Percentiles rank a stretch among this genome's conserved stretches.
phyloP scores from a whole-genome alignment of 2,329 filamentous ascomycete species.

The Arthrobotrys sinensis region DNA sequence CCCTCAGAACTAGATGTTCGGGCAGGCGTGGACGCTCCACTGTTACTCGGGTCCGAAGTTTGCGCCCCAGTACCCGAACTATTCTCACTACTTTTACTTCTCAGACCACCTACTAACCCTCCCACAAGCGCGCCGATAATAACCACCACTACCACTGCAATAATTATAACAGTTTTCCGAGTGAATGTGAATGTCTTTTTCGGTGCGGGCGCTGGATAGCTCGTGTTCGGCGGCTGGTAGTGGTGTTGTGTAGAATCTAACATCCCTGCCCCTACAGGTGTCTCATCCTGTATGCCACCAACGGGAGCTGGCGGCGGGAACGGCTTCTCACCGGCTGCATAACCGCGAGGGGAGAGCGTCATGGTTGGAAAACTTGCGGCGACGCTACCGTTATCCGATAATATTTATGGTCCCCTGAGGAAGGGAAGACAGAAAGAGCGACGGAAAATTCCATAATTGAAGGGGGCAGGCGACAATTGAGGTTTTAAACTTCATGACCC shows the following conservation, averaged over 20 bases:
- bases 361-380: neutral
- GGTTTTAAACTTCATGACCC: conserved; percentile 26
- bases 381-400: neutral
- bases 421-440: neutral
- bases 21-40: conserved; percentile 6
- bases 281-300: conserved; percentile 47
- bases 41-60: conserved; percentile 3
- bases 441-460: neutral
- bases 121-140: conserved; percentile 37
- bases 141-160: conserved; percentile 23
- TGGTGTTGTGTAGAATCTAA: conserved; percentile 38
- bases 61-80: conserved; percentile 1
- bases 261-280: conserved; percentile 33
- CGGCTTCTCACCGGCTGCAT: conserved; percentile 27
- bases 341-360: conserved; percentile 32
- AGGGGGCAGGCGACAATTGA: neutral
- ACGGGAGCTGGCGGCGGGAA: conserved; percentile 17
- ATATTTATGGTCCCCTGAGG: neutral
- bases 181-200: conserved; percentile 37
- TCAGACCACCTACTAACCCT: conserved; percentile 34
- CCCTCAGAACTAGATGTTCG: conserved; percentile 20
- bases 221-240: conserved; percentile 15
- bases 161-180: conserved; percentile 41
- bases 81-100: conserved; percentile 17
- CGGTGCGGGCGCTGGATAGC: conserved; percentile 5